Evolutionary conservation across 1,284 basidiomycete genomes (phyloP).

Genomic region (Paramarasmius palmivorus): DNA sequence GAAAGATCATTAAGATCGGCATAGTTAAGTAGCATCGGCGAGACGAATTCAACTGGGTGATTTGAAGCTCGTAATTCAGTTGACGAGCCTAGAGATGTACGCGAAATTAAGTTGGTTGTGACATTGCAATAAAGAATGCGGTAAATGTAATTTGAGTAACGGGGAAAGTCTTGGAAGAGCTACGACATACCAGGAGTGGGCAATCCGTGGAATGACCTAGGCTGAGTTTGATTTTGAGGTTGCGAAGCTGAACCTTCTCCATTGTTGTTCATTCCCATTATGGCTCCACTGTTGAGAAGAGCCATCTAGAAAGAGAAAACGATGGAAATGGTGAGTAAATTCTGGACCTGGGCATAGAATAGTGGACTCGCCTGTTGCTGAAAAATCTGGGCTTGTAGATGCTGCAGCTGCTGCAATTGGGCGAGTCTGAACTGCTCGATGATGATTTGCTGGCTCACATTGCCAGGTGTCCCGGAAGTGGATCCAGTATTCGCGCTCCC

Average conservation of each 20-base stretch:
- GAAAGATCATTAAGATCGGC: conserved; percentile 2
- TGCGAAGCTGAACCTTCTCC: conserved; percentile 10
- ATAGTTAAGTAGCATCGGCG: conserved; percentile 59
- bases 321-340: conserved; percentile 3
- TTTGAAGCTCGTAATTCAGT: conserved; percentile 64
- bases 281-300: conserved; percentile 55
- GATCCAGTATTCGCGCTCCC: too few relatives aligned
- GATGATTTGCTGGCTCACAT: conserved; percentile 22
- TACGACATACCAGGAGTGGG: conserved; percentile 66
- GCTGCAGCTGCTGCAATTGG: conserved; percentile 75
- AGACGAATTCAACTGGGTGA: conserved; percentile 56
- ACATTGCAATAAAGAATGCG: neutral
- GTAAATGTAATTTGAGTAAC: conserved; percentile 9
- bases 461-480: neutral
- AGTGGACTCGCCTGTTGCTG: conserved; percentile 69
- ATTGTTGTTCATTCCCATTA: conserved; percentile 13
- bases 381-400: conserved; percentile 79
- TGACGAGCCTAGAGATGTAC: conserved; percentile 49
- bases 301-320: conserved; percentile 54
- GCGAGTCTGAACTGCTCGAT: conserved; percentile 70
- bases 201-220: conserved; percentile 35
- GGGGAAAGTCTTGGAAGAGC: neutral
- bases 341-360: conserved; percentile 11
- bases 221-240: neutral
- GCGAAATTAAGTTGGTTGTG: conserved; percentile 4